Evolutionary conservation across 371 early-diverging fungal species (phyloP).

Genomic region (Mucor racemosus): DNA sequence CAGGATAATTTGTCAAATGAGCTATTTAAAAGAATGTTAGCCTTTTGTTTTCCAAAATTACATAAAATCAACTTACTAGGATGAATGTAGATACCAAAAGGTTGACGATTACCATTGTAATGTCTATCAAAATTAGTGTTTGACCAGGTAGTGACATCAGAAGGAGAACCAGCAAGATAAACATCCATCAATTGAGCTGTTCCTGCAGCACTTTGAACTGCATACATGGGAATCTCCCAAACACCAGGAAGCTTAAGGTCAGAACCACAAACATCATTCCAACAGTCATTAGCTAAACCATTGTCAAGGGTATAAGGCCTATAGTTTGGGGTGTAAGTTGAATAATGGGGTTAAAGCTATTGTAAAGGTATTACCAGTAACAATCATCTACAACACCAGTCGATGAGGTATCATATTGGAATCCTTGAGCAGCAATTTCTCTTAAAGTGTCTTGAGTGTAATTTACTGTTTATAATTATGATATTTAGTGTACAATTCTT

Average conservation of each 20-base stretch:
- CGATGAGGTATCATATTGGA: constrained; percentile 71
- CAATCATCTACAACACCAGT: constrained; percentile 56
- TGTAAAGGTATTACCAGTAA: constrained; percentile 52
- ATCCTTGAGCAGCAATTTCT: constrained; percentile 61
- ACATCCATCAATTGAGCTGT: constrained; percentile 73
- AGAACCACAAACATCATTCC: constrained; percentile 62
- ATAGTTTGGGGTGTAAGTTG: neutral
- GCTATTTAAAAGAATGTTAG: constrained; percentile 14
- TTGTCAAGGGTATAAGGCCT: constrained; percentile 78
- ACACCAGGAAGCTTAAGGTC: constrained; percentile 62
- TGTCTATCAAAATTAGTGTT: constrained; percentile 66
- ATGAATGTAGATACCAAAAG: constrained; percentile 71
- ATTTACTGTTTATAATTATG: constrained; percentile 44
- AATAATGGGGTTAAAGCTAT: too few species aligned
- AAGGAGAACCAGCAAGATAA: constrained; percentile 59
- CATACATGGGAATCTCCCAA: constrained; percentile 79
- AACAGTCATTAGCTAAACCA: constrained; percentile 75
- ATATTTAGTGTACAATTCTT: neutral
- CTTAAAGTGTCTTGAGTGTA: constrained; percentile 63
- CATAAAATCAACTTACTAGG: constrained; percentile 37
- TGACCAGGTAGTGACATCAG: constrained; percentile 58
- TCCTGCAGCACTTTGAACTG: constrained; percentile 48
- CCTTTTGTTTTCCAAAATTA: too few species aligned
- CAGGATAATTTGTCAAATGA: constrained; percentile 50
- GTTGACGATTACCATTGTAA: constrained; percentile 67